Evolutionary conservation across 352 stramenopile genomes (phyloP).

Genomic region (Phytophthora sojae): DNA sequence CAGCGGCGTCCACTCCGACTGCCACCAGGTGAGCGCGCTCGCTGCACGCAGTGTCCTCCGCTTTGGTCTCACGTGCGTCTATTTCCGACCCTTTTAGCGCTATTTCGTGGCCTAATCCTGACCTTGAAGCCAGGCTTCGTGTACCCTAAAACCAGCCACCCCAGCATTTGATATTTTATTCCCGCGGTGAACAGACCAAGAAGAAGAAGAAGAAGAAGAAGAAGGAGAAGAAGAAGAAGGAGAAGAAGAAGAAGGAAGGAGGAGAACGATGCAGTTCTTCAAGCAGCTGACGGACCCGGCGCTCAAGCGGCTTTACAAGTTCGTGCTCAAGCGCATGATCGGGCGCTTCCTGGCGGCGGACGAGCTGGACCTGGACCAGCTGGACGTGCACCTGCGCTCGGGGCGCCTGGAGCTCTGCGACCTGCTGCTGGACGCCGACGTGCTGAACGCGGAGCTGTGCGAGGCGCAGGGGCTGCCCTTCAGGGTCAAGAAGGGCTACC

Average conservation of each 20-base stretch:
- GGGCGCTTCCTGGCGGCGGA: slow-evolving; percentile 85
- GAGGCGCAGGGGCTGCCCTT: slow-evolving; percentile 77
- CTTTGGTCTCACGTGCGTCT: neutral
- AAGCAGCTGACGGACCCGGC: slow-evolving; percentile 89
- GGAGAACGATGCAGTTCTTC: slow-evolving; percentile 82
- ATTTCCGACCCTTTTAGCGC: neutral
- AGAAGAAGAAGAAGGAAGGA: slow-evolving; percentile 1
- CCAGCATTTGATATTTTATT: slow-evolving; percentile 5
- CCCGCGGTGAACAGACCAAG: slow-evolving; percentile 8
- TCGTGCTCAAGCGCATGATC: slow-evolving; percentile 91
- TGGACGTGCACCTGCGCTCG: slow-evolving; percentile 85
- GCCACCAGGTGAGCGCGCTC: no score
- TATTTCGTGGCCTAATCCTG: neutral
- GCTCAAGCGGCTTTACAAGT: slow-evolving; percentile 93
- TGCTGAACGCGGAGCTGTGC: slow-evolving; percentile 84
- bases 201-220: slow-evolving; percentile 2
- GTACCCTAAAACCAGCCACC: neutral
- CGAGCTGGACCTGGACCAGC: slow-evolving; percentile 87
- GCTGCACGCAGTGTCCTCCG: no score
- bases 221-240: slow-evolving; percentile 10
- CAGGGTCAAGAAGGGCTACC: slow-evolving; percentile 87
- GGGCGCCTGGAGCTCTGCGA: slow-evolving; percentile 85
- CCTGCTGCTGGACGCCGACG: slow-evolving; percentile 77
- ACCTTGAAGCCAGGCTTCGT: neutral
- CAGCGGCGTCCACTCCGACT: no score